phyloP scores from a whole-genome alignment of 139 green algal species.

The Ettlia oleoabundans region DNA sequence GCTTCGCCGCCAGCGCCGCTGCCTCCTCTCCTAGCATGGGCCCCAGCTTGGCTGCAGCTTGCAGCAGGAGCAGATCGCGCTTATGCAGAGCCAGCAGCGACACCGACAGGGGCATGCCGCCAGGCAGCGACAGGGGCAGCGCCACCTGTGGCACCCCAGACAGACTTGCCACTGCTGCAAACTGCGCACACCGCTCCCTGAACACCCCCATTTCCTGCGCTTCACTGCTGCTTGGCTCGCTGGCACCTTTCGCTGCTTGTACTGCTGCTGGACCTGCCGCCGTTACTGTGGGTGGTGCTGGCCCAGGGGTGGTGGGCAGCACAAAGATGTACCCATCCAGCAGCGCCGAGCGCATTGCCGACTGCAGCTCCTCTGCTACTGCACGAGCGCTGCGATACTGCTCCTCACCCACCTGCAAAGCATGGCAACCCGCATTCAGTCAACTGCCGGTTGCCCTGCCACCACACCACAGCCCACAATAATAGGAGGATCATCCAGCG shows the following conservation, averaged over 20 bases:
- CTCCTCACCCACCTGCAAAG: not conserved
- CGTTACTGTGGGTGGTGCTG: not conserved
- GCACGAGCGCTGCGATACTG: constrained; percentile 19
- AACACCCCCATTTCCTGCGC: not conserved
- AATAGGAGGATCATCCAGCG: not conserved
- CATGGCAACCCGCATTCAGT: not conserved
- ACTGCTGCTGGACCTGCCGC: no score
- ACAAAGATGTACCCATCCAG: constrained; percentile 49
- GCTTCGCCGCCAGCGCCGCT: constrained; percentile 12
- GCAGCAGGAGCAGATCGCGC: constrained; percentile 49
- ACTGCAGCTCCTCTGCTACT: constrained; percentile 33
- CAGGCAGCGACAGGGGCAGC: constrained; percentile 21
- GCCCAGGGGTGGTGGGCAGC: constrained; percentile 33
- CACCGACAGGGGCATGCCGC: constrained; percentile 31
- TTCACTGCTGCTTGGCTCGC: no score
- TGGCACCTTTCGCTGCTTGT: no score
- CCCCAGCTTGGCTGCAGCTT: constrained; percentile 42
- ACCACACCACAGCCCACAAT: not conserved
- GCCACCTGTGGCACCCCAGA: constrained; percentile 48
- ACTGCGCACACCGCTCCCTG: constrained; percentile 23
- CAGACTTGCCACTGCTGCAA: constrained; percentile 46
- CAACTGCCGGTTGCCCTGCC: not conserved
- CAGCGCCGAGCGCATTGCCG: constrained; percentile 30
- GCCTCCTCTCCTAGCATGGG: constrained; percentile 38
- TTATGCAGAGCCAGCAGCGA: constrained; percentile 49